phyloP scores from a whole-genome alignment of 2,329 filamentous ascomycete genomes.

The Xylaria sp. region DNA sequence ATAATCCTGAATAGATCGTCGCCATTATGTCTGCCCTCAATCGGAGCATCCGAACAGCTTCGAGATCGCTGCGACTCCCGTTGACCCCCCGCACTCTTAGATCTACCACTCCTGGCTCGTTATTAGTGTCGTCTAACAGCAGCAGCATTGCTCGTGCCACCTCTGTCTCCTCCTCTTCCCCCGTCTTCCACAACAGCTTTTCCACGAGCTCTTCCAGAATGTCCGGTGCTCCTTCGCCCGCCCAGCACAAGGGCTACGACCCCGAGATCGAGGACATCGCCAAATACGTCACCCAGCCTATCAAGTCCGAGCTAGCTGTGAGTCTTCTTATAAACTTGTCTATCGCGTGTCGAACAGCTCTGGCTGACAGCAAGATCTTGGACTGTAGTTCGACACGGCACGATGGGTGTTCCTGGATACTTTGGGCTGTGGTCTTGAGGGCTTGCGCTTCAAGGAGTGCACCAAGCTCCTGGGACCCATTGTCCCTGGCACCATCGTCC shows the following conservation, averaged over 20 bases:
- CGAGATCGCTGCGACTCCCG: constrained; percentile 48
- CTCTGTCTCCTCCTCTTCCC: constrained; percentile 33
- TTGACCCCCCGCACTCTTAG: constrained; percentile 28
- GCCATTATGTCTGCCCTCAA: constrained; percentile 48
- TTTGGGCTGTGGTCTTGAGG: constrained; percentile 92
- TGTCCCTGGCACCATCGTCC: constrained; percentile 84
- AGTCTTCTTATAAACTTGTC: constrained; percentile 36
- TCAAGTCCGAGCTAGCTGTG: constrained; percentile 90
- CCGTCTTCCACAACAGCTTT: constrained; percentile 39
- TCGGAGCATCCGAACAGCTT: constrained; percentile 50
- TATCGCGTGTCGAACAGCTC: constrained; percentile 14
- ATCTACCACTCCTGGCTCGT: constrained; percentile 34
- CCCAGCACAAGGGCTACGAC: constrained; percentile 64
- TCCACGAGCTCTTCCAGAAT: constrained; percentile 45
- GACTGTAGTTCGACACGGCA: constrained; percentile 77
- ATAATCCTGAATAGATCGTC: not conserved
- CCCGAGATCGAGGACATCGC: constrained; percentile 94
- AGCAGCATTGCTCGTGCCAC: not conserved
- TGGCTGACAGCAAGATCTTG: constrained; percentile 24
- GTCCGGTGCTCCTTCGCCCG: constrained; percentile 47
- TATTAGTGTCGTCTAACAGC: constrained; percentile 32
- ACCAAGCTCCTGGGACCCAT: constrained; percentile 88
- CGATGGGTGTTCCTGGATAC: constrained; percentile 96
- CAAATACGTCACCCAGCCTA: constrained; percentile 82
- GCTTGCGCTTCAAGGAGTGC: constrained; percentile 92